Evolutionary conservation across 306 rosid genomes (phyloP), one percentile per base, ranked within the genome.

Genomic region (Gastrolobium bilobum): DNA sequence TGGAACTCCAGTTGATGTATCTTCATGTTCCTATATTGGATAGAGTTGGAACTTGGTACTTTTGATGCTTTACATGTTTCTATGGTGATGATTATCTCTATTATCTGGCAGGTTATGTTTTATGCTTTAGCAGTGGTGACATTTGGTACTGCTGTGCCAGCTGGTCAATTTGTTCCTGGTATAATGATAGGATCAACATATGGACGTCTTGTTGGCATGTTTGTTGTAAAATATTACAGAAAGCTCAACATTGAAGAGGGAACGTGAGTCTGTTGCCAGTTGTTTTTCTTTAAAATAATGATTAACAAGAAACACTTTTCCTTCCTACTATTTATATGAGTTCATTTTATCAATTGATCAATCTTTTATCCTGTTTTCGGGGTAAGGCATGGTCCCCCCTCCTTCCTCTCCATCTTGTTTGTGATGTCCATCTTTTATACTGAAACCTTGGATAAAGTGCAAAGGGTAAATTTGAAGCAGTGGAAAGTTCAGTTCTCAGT

Each of bases 111-210:
- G 99, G 94, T 92, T 68, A 95, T 92, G 99, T 95, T 92, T 85
- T 95, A 92, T 85, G 64, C 90, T 43, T 85, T 95, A 86, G 99
- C 99, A 33, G 98, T 95, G 38, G 83, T 95, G 75, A 95, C 99
- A 37, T 95, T 88, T 87, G 98, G 99, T 76, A 95, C 94, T 79
- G 96, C 98, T 38, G 98, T 92, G 61, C 99, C 99, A 64, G 97
- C 99, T 69, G 97, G 98, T 78, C 98, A 95, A 72, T 95, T 95
- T 87, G 99, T 95, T 79, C 99, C 99, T 62, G 96, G 98, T 80
- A 95, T 95, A 77, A 92, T 92, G 98, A 92, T 91, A 76, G 99
- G 99, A 77, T 95, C 97, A 51, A 95, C 99, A 2, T 95, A 92
- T 84, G 98, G 98, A 64, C 98, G 99, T 70, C 97, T 95, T 73